Evolutionary conservation across 2,329 filamentous ascomycete species (phyloP).

Genomic region (Exophiala oligosperma): DNA sequence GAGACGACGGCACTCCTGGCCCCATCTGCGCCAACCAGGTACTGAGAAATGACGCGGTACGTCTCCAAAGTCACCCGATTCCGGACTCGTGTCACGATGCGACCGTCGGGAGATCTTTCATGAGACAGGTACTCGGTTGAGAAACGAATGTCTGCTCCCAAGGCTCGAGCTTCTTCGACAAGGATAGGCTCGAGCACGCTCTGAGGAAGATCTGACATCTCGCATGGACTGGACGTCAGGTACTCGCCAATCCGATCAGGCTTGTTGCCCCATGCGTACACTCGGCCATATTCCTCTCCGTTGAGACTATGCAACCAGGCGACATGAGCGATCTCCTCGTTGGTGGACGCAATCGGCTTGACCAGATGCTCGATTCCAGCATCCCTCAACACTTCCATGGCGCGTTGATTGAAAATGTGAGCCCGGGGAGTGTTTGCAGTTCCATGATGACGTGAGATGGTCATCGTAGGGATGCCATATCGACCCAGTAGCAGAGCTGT

Average conservation of each 20-base stretch:
- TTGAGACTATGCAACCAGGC: conserved; percentile 35
- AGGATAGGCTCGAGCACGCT: conserved; percentile 52
- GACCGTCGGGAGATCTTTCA: not conserved
- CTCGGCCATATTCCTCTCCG: conserved; percentile 44
- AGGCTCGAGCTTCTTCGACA: conserved; percentile 40
- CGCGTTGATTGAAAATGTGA: conserved; percentile 16
- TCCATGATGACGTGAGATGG: conserved; percentile 8
- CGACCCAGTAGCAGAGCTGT: not conserved
- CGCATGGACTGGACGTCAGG: conserved; percentile 42
- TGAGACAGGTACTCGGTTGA: conserved; percentile 43
- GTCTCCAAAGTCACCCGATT: not conserved
- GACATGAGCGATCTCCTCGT: not conserved
- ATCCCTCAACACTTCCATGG: conserved; percentile 15
- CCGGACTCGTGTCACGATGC: not conserved
- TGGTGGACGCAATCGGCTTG: not conserved
- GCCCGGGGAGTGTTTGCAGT: conserved; percentile 17
- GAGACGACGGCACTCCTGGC: not conserved
- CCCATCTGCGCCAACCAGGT: conserved; percentile 16
- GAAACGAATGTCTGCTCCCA: conserved; percentile 47
- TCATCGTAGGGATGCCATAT: not conserved
- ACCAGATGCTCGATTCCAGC: conserved; percentile 5
- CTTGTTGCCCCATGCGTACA: conserved; percentile 44
- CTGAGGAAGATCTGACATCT: conserved; percentile 48
- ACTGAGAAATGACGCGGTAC: not conserved
- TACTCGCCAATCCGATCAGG: conserved; percentile 20